Percentiles rank a stretch among this genome's conserved stretches.
Evolutionary conservation across 179 eudicot species (phyloP).

Genomic region (Actinidia chinensis): DNA sequence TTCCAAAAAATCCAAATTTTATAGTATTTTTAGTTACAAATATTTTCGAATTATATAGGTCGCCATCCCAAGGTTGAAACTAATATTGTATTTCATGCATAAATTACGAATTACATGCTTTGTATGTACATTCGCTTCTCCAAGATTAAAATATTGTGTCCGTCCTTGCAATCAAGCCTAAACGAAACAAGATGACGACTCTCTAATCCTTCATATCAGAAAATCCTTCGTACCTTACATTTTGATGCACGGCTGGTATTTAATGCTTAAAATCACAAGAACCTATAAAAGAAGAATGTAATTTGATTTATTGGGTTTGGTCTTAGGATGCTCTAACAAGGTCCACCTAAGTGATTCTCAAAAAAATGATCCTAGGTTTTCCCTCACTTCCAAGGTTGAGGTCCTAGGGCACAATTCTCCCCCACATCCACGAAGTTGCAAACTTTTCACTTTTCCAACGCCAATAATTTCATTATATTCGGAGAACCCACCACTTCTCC

Average conservation of each 20-base stretch:
- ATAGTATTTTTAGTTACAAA: no score
- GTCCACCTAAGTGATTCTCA: neutral
- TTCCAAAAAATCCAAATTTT: no score
- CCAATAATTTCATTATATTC: neutral
- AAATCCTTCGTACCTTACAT: neutral
- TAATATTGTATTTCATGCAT: no score
- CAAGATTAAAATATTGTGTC: no score
- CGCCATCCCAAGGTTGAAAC: no score
- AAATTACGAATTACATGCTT: no score
- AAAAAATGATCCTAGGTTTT: neutral
- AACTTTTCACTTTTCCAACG: neutral
- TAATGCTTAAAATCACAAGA: neutral
- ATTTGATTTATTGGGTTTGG: neutral
- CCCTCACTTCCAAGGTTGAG: neutral
- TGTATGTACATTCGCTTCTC: no score
- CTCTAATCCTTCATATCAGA: neutral
- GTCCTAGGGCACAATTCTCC: neutral
- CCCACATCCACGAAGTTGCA: neutral
- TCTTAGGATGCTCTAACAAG: neutral
- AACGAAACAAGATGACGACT: neutral
- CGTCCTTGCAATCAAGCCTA: neutral
- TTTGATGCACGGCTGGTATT: neutral
- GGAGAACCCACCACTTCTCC: neutral
- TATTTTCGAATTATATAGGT: no score
- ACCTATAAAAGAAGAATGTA: neutral